Conservation (phyloP, 2,329 filamentous ascomycete species). For the Exophiala sp. region DNA sequence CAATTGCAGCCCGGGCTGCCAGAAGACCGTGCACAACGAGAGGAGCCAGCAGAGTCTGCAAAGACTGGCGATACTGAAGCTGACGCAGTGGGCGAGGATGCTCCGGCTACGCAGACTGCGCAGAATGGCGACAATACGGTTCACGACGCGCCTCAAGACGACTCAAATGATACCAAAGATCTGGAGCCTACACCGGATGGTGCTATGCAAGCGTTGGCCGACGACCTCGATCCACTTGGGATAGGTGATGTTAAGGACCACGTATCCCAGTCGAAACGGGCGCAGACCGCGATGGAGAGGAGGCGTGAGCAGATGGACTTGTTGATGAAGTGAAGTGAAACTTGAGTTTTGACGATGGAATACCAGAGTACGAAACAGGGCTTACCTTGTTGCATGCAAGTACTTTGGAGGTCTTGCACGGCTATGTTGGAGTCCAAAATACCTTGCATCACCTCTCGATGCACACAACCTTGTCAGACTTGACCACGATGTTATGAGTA, state of each 20-base stretch:
- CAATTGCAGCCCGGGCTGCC: too few species aligned
- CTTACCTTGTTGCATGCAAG: too few species aligned
- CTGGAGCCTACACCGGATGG: neutral
- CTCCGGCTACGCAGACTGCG: too few species aligned
- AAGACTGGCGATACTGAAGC: too few species aligned
- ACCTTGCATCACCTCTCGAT: too few species aligned
- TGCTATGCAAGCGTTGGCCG: constrained; percentile 7
- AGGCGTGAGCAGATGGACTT: constrained; percentile 26
- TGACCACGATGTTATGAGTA: too few species aligned
- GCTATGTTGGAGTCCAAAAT: too few species aligned
- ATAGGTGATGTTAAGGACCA: constrained; percentile 27
- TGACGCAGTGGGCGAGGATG: too few species aligned
- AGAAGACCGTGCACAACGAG: too few species aligned
- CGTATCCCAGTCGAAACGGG: constrained; percentile 14
- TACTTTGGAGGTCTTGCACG: too few species aligned
- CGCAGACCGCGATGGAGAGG: constrained; percentile 19
- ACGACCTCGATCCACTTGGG: constrained; percentile 28
- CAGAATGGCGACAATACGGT: neutral
- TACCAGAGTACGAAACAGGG: neutral
- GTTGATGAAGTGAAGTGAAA: constrained; percentile 21
- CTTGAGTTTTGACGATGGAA: neutral
- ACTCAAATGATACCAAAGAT: neutral
- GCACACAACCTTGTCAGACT: too few species aligned
- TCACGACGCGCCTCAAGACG: neutral
- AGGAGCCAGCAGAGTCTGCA: too few species aligned